Base-by-base conservation (phyloP, 2,329 filamentous ascomycete species). In the Aspergillus hiratsukae region DNA sequence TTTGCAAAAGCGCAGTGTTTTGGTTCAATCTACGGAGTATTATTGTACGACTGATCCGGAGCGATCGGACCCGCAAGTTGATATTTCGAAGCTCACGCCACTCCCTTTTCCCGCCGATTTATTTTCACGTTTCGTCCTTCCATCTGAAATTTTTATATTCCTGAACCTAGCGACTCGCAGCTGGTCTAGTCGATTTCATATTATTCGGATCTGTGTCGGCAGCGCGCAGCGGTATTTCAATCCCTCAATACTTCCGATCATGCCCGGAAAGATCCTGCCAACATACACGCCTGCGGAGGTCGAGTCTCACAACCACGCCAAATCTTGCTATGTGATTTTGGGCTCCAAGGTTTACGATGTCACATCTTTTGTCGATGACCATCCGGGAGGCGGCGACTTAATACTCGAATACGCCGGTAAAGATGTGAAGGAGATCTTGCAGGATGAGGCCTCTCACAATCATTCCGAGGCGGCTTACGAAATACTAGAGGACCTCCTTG, bases 391-490 rank as follows among this genome's bases (percentile, higher is more conserved):
- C 57, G 85, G 86, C 66, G 90, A 96, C 60, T 79, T 97, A 65
- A 87, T 99, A 59, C 80, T 97, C 61, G 89, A 96, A 53, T 96
- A 94, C 72, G 94, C 83, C 31, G 93, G 93, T 63, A 90, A 91
- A 73, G 94, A 99, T 74, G 81, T 97, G 56, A 82, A 84, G 61
- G 81, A 86, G 3, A 95, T 97, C 57, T 80, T 99, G 75, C 86
- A 88, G 70, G 92, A 99, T 69, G 81, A 87, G 59, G 77, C 83
- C 46, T 97, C 92, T 35, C 94, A 99, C 70, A 77, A 80, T 46
- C 94, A 99, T 73, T 91, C 89, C 49, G 92, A 97, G 59, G 83
- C 91, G 1, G 94, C 94, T n/a, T 99, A 97, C 75, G 93, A 97
- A 67, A 89, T 97, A 14, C 81, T 99, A 27, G 90, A 96, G 48